Percentiles rank a stretch among this genome's conserved stretches.
phyloP scores from a whole-genome alignment of 345 rosid genomes.

The Lepidium aucheri region DNA sequence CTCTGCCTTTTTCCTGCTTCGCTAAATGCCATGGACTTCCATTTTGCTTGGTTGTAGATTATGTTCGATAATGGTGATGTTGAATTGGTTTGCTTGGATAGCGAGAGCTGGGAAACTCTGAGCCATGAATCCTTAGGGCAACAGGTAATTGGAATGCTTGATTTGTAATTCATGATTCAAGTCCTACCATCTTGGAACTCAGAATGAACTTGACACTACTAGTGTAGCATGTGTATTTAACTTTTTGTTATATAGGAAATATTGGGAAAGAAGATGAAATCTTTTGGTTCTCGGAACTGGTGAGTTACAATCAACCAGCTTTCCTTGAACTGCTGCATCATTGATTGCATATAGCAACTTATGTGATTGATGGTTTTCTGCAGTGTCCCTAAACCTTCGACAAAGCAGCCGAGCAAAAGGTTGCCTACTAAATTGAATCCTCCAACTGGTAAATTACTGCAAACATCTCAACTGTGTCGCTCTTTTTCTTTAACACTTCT shows the following conservation, averaged over 20 bases:
- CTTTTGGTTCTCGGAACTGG: conserved; percentile 29
- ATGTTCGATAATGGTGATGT: conserved; percentile 42
- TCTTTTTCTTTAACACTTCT: background rate
- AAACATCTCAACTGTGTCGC: background rate
- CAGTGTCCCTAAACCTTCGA: conserved; percentile 23
- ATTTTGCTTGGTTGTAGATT: conserved; percentile 30
- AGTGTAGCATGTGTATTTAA: conserved; percentile 2
- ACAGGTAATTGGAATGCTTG: conserved; percentile 28
- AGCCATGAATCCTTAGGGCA: conserved; percentile 31
- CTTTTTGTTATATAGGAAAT: conserved; percentile 14
- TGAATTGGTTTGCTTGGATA: conserved; percentile 41
- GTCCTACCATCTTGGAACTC: background rate
- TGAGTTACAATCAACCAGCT: conserved; percentile 27
- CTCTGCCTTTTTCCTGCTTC: background rate
- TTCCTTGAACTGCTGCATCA: conserved; percentile 3
- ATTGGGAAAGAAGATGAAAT: conserved; percentile 29
- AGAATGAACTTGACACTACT: conserved; percentile 1
- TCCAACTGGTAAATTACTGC: conserved; percentile 34
- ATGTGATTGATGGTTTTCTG: background rate
- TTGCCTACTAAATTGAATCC: conserved; percentile 16
- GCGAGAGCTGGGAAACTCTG: conserved; percentile 43
- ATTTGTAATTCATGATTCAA: background rate
- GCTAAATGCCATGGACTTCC: background rate
- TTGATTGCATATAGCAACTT: background rate
- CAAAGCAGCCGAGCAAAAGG: conserved; percentile 26